Percentiles rank a stretch among this genome's conserved stretches.
phyloP scores from a whole-genome alignment of 345 rosid genomes.

The Pistacia vera region DNA sequence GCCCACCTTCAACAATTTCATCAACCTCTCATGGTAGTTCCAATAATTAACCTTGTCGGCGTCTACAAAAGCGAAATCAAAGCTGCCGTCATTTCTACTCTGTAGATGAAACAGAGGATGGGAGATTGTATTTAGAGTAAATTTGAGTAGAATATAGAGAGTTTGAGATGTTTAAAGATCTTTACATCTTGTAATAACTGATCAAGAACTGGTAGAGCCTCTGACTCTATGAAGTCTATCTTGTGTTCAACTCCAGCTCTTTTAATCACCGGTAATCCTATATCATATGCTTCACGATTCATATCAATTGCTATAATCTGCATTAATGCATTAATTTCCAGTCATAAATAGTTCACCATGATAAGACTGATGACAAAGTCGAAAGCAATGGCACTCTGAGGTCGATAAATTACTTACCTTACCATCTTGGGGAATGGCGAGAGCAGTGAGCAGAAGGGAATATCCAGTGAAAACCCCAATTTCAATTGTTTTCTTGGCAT shows the following conservation, averaged over 20 bases:
- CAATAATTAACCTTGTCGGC: constrained; percentile 47
- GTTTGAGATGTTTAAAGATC: too few species aligned
- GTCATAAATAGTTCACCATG: too few species aligned
- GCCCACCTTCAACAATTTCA: constrained; percentile 44
- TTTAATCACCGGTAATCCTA: constrained; percentile 41
- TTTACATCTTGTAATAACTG: too few species aligned
- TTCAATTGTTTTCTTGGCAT: constrained; percentile 98
- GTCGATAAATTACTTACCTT: constrained; percentile 38
- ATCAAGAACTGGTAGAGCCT: constrained; percentile 24
- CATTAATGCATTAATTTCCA: neutral
- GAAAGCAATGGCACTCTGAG: too few species aligned
- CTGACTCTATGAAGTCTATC: constrained; percentile 37
- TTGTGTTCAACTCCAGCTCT: constrained; percentile 47
- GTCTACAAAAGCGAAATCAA: constrained; percentile 53
- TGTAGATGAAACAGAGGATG: constrained; percentile 16
- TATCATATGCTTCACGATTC: constrained; percentile 33
- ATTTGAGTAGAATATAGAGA: too few species aligned
- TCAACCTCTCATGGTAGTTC: constrained; percentile 48
- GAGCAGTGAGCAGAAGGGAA: constrained; percentile 96
- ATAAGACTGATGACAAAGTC: too few species aligned
- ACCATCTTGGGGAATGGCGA: constrained; percentile 88
- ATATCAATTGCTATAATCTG: constrained; percentile 42
- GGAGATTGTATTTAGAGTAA: too few species aligned
- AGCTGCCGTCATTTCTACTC: constrained; percentile 43
- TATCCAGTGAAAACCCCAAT: constrained; percentile 97